Evolutionary conservation across 495 filamentous ascomycete species (phyloP).

Genomic region (Penicillium desertorum): DNA sequence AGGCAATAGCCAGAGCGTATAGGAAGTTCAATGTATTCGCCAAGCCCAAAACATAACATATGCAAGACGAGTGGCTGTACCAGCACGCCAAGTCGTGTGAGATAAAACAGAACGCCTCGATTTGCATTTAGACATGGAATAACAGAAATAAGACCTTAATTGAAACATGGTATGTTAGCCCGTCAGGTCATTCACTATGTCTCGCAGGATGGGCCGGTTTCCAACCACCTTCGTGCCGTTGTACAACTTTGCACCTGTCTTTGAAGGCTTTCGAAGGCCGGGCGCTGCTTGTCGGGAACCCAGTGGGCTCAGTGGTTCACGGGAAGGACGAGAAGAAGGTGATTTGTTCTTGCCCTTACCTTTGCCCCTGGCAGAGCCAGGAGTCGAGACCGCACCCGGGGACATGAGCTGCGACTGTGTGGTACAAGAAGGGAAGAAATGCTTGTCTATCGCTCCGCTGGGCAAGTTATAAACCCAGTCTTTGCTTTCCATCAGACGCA

Average conservation of each 20-base stretch:
- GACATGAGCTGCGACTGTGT: conserved; percentile 26
- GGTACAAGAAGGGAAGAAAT: conserved; percentile 55
- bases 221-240: conserved; percentile 38
- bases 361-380: conserved; percentile 9
- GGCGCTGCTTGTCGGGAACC: conserved; percentile 26
- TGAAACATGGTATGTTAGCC: conserved; percentile 19
- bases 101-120: background rate
- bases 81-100: background rate
- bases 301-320: conserved; percentile 41
- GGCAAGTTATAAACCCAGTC: conserved; percentile 77
- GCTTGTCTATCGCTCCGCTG: conserved; percentile 59
- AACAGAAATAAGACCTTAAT: conserved; percentile 6
- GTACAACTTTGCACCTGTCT: conserved; percentile 39
- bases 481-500: conserved; percentile 69
- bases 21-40: background rate
- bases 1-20: background rate
- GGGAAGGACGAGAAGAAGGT: conserved; percentile 8
- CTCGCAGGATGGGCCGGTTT: conserved; percentile 51
- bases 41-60: background rate
- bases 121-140: background rate
- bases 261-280: conserved; percentile 36
- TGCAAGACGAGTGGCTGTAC: background rate
- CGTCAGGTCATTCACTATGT: conserved; percentile 54
- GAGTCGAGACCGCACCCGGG: conserved; percentile 6
- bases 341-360: conserved; percentile 9